These are phyloP conservation scores for Cyberlindnera galapagoensis DNA, from an alignment of 805 yeast genomes.

Conservation along the genomic window DNA sequence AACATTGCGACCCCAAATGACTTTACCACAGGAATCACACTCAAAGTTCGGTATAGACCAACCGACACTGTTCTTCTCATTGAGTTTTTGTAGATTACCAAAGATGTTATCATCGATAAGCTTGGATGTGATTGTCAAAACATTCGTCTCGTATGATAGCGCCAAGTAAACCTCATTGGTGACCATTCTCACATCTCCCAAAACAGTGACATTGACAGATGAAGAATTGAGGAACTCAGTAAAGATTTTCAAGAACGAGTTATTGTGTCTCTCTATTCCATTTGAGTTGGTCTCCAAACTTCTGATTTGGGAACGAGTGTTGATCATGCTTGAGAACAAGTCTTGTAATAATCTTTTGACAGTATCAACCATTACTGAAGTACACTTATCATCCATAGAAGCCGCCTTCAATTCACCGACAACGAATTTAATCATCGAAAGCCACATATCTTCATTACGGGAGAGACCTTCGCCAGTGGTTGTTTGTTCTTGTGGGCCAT, in stretches of 20 bases:
- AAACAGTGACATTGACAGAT: slow-evolving; percentile 39
- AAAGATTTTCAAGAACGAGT: slow-evolving; percentile 49
- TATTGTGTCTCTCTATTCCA: slow-evolving; percentile 16
- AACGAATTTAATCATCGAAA: slow-evolving; percentile 32
- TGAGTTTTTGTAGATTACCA: slow-evolving; percentile 37
- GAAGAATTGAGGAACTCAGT: slow-evolving; percentile 47
- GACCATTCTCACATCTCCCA: slow-evolving; percentile 54
- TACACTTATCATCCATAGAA: slow-evolving; percentile 13
- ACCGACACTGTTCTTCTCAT: slow-evolving; percentile 43
- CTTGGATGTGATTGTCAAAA: slow-evolving; percentile 43
- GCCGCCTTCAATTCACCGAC: slow-evolving; percentile 29
- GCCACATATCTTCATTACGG: slow-evolving; percentile 32
- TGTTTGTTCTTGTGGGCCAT: slow-evolving; percentile 10
- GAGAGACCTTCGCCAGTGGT: slow-evolving; percentile 15
- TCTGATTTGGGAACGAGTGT: slow-evolving; percentile 22
- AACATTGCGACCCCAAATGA: slow-evolving; percentile 63
- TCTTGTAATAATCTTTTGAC: slow-evolving; percentile 36
- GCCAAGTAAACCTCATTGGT: slow-evolving; percentile 59
- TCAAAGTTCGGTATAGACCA: slow-evolving; percentile 51
- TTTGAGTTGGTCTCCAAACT: slow-evolving; percentile 13
- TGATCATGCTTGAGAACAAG: slow-evolving; percentile 34
- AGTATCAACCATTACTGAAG: slow-evolving; percentile 24
- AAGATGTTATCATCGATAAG: slow-evolving; percentile 53
- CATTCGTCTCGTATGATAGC: slow-evolving; percentile 55
- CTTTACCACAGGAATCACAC: slow-evolving; percentile 75